Evolutionary conservation across 495 filamentous ascomycete genomes (phyloP), one percentile per base, ranked within the genome.

Genomic region (Thozetella sp.): DNA sequence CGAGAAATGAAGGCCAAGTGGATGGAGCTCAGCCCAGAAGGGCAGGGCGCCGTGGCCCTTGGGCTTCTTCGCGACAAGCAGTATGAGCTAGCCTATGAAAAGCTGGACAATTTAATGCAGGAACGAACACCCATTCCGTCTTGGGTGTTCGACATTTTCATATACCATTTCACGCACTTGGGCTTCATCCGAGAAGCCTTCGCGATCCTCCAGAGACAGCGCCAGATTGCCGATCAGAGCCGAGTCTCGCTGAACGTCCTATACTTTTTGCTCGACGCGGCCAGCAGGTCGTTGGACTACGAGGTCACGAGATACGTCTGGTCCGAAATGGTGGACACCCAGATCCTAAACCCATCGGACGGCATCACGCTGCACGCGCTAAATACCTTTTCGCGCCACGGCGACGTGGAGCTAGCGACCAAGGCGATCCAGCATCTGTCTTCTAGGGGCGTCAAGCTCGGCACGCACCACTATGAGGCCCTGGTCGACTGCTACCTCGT

Each of bases 11-110:
- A 83, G 66, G 78, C 84, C 57, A 74, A 86, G 60, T 95, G 91
- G 89, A 83, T 91, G 46, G 73, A 76, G 1, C 69, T 96, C 23
- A 86, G 81, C 6, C 78, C 79, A 10, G 79, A 85, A 22, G 92
- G 87, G 17, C 86, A 81, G 75, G 81, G 87, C 67, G 83, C 84
- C 68, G 80, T 97, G 30, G 83, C 88, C 3, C 75, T 88, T 27
- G 93, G 93, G 0, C 71, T 95, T 25, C 74, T 97, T 34, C 81
- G 91, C 52, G 93, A 97, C 63, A 83, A 86, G 12, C 89, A 94
- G 62, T 85, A 90, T 55, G 95, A 99, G 71, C 73, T 91, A 65
- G 93, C 92, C 1, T 69, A 97, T 51, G 86, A 93, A 25, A 84
- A 86, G 59, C 67, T 97, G 46, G 86, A 90, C 19, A 69, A 80